phyloP scores from a whole-genome alignment of 176 grass and related monocot genomes.

The Phragmites australis region DNA sequence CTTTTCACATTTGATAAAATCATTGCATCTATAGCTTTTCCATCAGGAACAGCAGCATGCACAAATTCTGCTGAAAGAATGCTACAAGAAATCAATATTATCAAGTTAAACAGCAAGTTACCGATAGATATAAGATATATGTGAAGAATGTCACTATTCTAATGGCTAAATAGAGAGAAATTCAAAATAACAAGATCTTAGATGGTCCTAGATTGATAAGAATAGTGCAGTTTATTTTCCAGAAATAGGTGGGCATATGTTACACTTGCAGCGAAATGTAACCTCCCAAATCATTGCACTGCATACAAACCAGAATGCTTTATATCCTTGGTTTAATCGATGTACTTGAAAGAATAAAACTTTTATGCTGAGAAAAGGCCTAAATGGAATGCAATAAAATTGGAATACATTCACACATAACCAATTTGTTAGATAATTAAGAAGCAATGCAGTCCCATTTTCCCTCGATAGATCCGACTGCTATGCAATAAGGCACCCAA shows the following conservation, averaged over 20 bases:
- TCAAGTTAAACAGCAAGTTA: slow-evolving; percentile 61
- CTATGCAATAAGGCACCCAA: neutral
- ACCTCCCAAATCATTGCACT: neutral
- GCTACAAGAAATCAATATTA: slow-evolving; percentile 91
- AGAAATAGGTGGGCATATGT: neutral
- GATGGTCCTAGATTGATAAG: neutral
- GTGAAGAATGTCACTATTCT: neutral
- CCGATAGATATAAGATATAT: slow-evolving; percentile 4
- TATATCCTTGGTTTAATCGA: neutral
- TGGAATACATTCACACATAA: neutral
- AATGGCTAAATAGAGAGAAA: neutral
- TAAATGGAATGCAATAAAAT: no score
- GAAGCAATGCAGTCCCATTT: neutral
- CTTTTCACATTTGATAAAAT: slow-evolving; percentile 72
- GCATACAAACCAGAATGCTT: neutral
- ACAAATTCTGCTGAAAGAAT: slow-evolving; percentile 99
- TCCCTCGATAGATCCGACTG: neutral
- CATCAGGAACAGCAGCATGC: slow-evolving; percentile 85
- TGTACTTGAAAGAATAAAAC: neutral
- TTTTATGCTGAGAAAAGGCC: neutral
- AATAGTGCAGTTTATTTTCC: neutral
- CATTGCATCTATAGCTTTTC: slow-evolving; percentile 70
- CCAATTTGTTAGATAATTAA: neutral
- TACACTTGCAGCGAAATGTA: neutral
- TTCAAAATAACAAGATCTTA: neutral